Evolutionary conservation across 345 rosid genomes (phyloP).

Genomic region (Citrus inodora): DNA sequence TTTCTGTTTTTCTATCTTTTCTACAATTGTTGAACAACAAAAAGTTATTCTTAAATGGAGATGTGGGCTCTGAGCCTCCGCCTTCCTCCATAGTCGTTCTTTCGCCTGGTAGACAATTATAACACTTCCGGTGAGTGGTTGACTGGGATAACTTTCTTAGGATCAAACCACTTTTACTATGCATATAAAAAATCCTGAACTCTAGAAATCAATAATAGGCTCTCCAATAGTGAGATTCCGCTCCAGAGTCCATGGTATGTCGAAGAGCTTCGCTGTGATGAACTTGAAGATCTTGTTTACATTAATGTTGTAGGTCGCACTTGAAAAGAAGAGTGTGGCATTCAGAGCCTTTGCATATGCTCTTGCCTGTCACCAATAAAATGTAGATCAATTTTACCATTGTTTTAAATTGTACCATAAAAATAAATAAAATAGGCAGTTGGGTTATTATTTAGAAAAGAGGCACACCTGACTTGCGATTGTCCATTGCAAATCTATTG

Average conservation of each 20-base stretch:
- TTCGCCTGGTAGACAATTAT: background rate
- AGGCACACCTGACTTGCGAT: slow-evolving; percentile 74
- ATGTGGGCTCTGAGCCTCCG: slow-evolving; percentile 15
- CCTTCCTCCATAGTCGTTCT: slow-evolving; percentile 2
- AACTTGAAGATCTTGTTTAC: slow-evolving; percentile 94
- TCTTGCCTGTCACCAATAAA: slow-evolving; percentile 60
- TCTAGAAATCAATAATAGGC: slow-evolving; percentile 79
- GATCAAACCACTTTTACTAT: background rate
- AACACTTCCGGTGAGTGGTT: slow-evolving; percentile 1
- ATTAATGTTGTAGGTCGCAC: slow-evolving; percentile 86
- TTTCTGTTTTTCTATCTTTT: background rate
- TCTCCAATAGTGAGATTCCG: slow-evolving; percentile 84
- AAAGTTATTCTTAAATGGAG: slow-evolving; percentile 5
- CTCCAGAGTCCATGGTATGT: slow-evolving; percentile 82
- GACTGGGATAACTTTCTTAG: slow-evolving; percentile 3
- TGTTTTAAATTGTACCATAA: too few relatives aligned
- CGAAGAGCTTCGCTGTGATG: slow-evolving; percentile 90
- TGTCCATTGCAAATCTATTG: slow-evolving; percentile 84
- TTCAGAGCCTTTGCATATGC: slow-evolving; percentile 76
- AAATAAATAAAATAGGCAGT: too few relatives aligned
- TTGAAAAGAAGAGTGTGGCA: slow-evolving; percentile 89
- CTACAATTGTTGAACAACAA: slow-evolving; percentile 8
- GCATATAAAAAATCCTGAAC: background rate
- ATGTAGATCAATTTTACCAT: background rate
- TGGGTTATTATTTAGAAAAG: too few relatives aligned